Evolutionary conservation across 352 stramenopile genomes (phyloP).

Genomic region (Pelagophyceae sp.): DNA sequence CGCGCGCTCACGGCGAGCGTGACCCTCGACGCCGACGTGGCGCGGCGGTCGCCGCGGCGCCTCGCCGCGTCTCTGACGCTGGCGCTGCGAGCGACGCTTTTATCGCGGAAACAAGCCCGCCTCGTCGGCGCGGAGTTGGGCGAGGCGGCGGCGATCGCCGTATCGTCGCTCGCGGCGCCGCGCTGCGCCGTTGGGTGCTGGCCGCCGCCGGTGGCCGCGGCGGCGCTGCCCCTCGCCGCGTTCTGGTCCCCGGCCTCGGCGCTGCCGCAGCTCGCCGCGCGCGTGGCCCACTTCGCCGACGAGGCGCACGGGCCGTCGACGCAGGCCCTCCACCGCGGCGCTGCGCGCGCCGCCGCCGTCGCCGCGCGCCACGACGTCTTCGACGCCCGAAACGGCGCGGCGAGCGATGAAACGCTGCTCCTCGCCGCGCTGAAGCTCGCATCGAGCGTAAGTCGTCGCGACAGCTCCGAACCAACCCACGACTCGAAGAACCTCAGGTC

Average conservation of each 20-base stretch:
- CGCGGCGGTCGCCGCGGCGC: too few relatives aligned
- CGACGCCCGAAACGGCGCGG: background rate
- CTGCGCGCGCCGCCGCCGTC: background rate
- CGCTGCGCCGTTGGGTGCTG: background rate
- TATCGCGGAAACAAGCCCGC: too few relatives aligned
- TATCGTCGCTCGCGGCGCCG: too few relatives aligned
- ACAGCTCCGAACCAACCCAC: background rate
- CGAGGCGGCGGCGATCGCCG: too few relatives aligned
- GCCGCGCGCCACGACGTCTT: background rate
- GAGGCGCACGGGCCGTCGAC: too few relatives aligned
- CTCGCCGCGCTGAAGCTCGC: background rate
- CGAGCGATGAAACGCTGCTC: background rate
- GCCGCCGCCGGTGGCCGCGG: background rate
- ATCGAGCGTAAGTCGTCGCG: background rate
- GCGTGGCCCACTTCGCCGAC: background rate
- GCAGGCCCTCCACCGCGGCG: background rate
- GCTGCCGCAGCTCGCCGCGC: background rate
- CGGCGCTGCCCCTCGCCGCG: background rate
- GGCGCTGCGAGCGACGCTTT: background rate
- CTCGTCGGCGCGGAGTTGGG: too few relatives aligned
- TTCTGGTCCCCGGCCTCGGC: background rate
- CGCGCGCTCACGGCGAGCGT: background rate
- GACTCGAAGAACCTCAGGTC: background rate
- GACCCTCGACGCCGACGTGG: background rate
- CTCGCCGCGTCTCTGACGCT: background rate